Evolutionary conservation across 1,284 basidiomycete genomes (phyloP).

Genomic region (Ustilago nuda): DNA sequence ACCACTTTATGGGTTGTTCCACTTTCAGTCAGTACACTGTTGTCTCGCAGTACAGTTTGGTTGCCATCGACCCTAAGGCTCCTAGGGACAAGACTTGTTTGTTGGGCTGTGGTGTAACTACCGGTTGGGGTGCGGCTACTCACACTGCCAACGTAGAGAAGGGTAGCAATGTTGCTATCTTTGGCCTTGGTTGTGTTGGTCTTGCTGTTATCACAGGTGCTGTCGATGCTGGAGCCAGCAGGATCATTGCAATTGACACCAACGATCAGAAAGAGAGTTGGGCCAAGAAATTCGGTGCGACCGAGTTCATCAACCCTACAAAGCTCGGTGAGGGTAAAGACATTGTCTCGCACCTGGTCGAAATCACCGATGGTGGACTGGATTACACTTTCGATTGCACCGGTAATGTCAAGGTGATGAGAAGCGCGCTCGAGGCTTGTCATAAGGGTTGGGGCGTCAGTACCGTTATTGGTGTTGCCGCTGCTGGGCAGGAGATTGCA

Average conservation of each 20-base stretch:
- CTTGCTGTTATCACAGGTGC: constrained; percentile 83
- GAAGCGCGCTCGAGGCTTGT: constrained; percentile 92
- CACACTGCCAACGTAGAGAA: constrained; percentile 72
- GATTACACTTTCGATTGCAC: constrained; percentile 97
- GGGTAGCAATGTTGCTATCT: constrained; percentile 88
- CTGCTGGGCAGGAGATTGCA: constrained; percentile 96
- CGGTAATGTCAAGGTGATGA: constrained; percentile 95
- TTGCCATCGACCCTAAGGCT: constrained; percentile 84
- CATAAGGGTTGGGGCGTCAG: constrained; percentile 89
- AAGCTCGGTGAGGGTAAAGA: constrained; percentile 74
- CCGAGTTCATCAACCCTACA: constrained; percentile 90
- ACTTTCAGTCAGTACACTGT: constrained; percentile 99
- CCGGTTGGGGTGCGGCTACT: constrained; percentile 89
- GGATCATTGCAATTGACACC: constrained; percentile 92
- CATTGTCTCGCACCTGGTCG: constrained; percentile 89
- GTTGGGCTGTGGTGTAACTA: constrained; percentile 93
- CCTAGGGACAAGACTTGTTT: constrained; percentile 94
- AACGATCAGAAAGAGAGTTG: constrained; percentile 83
- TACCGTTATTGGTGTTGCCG: constrained; percentile 81
- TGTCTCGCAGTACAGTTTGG: constrained; percentile 95
- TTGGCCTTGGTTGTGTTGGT: constrained; percentile 95
- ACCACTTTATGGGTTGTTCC: constrained; percentile 98
- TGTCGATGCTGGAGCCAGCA: constrained; percentile 80
- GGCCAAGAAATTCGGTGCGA: constrained; percentile 96
- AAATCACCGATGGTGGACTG: constrained; percentile 94